A percentile compares a stretch with the other conserved stretches of the same genome.
Evolutionary conservation across 345 rosid species (phyloP).

Genomic region (Arabidopsis arenosa): DNA sequence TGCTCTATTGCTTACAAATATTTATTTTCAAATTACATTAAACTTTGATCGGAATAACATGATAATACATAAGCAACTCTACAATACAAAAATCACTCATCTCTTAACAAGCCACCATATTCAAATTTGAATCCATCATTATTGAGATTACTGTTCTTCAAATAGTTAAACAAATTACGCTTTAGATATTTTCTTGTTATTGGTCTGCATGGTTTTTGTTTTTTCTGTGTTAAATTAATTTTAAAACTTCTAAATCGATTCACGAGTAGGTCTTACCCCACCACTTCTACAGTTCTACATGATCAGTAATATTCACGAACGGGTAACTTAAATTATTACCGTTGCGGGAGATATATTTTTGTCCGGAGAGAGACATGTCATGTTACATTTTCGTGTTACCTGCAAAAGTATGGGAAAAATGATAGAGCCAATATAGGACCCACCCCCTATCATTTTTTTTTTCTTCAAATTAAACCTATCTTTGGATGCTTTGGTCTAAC

Average conservation of each 20-base stretch:
- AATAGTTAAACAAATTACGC: constrained; percentile 4
- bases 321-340: constrained; percentile 18
- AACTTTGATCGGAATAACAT: not conserved
- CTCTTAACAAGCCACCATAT: not conserved
- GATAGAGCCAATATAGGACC: constrained; percentile 25
- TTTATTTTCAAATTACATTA: not conserved
- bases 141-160: not conserved
- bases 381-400: constrained; percentile 35
- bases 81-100: not conserved
- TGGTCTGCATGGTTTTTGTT: not conserved
- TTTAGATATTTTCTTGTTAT: not conserved
- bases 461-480: constrained; percentile 20
- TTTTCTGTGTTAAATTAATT: not conserved
- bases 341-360: constrained; percentile 11
- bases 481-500: constrained; percentile 40
- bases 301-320: constrained; percentile 27
- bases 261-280: constrained; percentile 7
- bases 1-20: not conserved
- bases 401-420: constrained; percentile 36
- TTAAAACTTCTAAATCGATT: constrained; percentile 4
- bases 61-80: not conserved
- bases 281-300: constrained; percentile 23
- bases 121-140: constrained; percentile 21
- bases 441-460: constrained; percentile 10
- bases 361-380: constrained; percentile 30